These are phyloP conservation scores for Beauveria medogensis DNA, from an alignment of 2,329 filamentous ascomycete species.

Conservation along the genomic window DNA sequence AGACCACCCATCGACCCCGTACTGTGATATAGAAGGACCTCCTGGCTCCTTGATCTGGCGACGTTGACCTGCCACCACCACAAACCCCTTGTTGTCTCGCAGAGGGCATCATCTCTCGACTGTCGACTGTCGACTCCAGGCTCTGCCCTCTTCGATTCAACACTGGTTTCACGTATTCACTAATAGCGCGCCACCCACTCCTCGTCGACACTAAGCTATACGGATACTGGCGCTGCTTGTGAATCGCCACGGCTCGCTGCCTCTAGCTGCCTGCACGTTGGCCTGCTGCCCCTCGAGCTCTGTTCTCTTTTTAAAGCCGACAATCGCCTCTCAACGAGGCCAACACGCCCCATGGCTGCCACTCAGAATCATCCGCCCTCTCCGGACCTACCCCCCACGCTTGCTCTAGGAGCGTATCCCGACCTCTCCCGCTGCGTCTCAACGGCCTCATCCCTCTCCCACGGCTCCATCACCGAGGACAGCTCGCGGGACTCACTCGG, in stretches of 20 bases:
- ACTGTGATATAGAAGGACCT: slow-evolving; percentile 1
- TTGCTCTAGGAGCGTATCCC: slow-evolving; percentile 51
- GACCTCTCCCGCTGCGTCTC: slow-evolving; percentile 58
- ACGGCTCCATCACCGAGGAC: slow-evolving; percentile 43
- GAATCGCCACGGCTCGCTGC: not conserved
- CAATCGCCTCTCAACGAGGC: not conserved
- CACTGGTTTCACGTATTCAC: not conserved
- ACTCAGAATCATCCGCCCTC: slow-evolving; percentile 46
- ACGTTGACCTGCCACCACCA: slow-evolving; percentile 1
- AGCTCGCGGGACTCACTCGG: slow-evolving; percentile 46
- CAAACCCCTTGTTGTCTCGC: not conserved
- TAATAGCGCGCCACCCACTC: not conserved
- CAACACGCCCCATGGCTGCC: slow-evolving; percentile 24
- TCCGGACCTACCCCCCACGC: slow-evolving; percentile 53
- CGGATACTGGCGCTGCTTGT: not conserved
- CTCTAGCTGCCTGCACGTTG: not conserved
- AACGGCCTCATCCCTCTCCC: slow-evolving; percentile 50
- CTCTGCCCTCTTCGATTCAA: no score
- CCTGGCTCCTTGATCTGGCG: slow-evolving; percentile 5
- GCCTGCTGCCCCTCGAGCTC: not conserved
- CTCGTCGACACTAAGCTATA: not conserved
- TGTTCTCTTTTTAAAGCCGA: not conserved
- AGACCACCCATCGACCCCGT: not conserved
- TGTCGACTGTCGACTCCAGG: not conserved
- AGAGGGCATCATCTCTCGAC: not conserved